phyloP scores from a whole-genome alignment of 306 rosid genomes.

The Glycine latifolia region DNA sequence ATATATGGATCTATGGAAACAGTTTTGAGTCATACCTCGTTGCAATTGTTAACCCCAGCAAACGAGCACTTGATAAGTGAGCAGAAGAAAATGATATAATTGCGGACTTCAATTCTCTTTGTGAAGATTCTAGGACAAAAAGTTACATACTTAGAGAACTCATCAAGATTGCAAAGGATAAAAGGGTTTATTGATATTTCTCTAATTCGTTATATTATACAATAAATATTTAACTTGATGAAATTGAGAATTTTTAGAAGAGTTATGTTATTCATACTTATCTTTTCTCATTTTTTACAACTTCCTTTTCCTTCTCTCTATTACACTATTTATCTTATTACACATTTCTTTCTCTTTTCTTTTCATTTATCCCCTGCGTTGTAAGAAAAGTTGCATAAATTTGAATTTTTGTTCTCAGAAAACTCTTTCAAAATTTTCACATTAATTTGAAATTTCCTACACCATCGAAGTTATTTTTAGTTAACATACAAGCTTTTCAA shows the following conservation, averaged over 20 bases:
- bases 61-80: conserved; percentile 72
- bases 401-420: background rate
- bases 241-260: background rate
- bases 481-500: background rate
- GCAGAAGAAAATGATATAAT: conserved; percentile 67
- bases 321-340: background rate
- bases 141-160: conserved; percentile 71
- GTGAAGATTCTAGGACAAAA: conserved; percentile 68
- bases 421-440: background rate
- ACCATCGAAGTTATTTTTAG: background rate
- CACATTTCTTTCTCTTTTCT: background rate
- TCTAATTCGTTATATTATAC: background rate
- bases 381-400: background rate
- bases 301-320: background rate
- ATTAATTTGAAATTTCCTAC: background rate
- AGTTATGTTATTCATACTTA: background rate
- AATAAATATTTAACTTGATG: background rate
- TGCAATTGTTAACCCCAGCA: conserved; percentile 71
- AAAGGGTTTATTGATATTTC: conserved; percentile 62
- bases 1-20: conserved; percentile 96
- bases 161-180: conserved; percentile 68
- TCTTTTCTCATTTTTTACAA: background rate
- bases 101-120: conserved; percentile 67
- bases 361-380: background rate
- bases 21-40: conserved; percentile 90